These are phyloP conservation scores for Acanthamoeba polyphaga DNA, from an alignment of 208 protist species.

Conservation along the genomic window DNA sequence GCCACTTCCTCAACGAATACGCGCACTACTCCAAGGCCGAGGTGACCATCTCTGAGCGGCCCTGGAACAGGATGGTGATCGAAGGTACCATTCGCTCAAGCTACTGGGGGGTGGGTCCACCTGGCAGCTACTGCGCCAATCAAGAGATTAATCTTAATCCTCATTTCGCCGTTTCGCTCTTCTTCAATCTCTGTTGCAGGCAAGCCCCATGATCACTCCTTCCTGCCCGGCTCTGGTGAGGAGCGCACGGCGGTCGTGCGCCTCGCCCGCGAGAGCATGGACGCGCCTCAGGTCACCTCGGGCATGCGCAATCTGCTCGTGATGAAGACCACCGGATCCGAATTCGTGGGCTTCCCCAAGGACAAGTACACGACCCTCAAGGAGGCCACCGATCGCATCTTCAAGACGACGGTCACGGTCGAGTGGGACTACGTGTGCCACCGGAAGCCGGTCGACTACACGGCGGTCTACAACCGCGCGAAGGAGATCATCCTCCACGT, in stretches of 20 bases:
- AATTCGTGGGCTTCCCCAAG: conserved; percentile 82
- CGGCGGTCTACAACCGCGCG: conserved; percentile 1
- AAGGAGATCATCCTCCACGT: conserved; percentile 28
- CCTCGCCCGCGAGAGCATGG: neutral
- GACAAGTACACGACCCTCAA: conserved; percentile 83
- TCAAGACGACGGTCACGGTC: conserved; percentile 75
- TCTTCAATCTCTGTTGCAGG: neutral
- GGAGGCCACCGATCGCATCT: conserved; percentile 83
- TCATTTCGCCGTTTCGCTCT: neutral
- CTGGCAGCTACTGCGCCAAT: too few relatives aligned
- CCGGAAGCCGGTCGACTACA: neutral
- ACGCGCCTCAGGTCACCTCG: neutral
- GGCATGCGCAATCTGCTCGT: conserved; percentile 81
- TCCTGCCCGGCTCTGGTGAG: conserved; percentile 59
- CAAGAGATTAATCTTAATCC: too few relatives aligned
- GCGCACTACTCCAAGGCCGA: conserved; percentile 17
- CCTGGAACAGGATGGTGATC: conserved; percentile 29
- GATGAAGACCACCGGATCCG: conserved; percentile 86
- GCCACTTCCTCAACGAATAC: conserved; percentile 40
- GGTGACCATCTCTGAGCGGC: conserved; percentile 44
- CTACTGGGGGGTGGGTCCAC: too few relatives aligned
- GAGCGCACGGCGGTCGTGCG: conserved; percentile 40
- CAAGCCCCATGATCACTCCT: conserved; percentile 77
- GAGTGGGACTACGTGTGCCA: conserved; percentile 70
- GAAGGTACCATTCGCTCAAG: neutral